phyloP scores from a whole-genome alignment of 768 basidiomycete genomes.

The Daedaleopsis nitida region DNA sequence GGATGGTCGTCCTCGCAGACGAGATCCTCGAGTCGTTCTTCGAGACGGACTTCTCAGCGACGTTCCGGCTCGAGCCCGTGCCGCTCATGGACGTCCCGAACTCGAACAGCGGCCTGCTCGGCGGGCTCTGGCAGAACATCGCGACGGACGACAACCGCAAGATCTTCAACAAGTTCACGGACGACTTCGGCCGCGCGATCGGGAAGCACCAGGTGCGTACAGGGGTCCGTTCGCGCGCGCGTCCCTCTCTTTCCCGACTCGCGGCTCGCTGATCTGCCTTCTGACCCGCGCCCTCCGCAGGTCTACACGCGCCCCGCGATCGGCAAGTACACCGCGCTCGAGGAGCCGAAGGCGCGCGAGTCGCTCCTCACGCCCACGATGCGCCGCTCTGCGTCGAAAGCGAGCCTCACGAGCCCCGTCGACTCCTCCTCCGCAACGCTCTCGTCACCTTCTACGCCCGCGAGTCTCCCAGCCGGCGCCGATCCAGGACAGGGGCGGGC shows the following conservation, averaged over 20 bases:
- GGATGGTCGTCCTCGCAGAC: conserved; percentile 98
- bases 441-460: conserved; percentile 9
- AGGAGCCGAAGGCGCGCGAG: conserved; percentile 89
- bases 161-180: conserved; percentile 90
- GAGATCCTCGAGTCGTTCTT: conserved; percentile 97
- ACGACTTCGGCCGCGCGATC: conserved; percentile 92
- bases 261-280: background rate
- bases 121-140: conserved; percentile 88
- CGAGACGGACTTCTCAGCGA: conserved; percentile 85
- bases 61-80: conserved; percentile 78
- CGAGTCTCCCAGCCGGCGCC: conserved; percentile 34
- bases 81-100: conserved; percentile 67
- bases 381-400: conserved; percentile 58
- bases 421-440: conserved; percentile 25
- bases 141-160: conserved; percentile 91
- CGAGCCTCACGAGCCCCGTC: conserved; percentile 42
- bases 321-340: conserved; percentile 78
- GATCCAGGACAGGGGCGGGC: conserved; percentile 46
- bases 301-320: conserved; percentile 81
- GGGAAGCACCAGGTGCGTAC: conserved; percentile 81
- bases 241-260: background rate
- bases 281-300: conserved; percentile 33
- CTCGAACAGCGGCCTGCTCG: conserved; percentile 62
- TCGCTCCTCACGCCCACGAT: conserved; percentile 76
- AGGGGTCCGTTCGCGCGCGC: background rate